Base-by-base conservation (phyloP, 176 grass and related monocot species). In the Hyparrhenia diplandra region DNA sequence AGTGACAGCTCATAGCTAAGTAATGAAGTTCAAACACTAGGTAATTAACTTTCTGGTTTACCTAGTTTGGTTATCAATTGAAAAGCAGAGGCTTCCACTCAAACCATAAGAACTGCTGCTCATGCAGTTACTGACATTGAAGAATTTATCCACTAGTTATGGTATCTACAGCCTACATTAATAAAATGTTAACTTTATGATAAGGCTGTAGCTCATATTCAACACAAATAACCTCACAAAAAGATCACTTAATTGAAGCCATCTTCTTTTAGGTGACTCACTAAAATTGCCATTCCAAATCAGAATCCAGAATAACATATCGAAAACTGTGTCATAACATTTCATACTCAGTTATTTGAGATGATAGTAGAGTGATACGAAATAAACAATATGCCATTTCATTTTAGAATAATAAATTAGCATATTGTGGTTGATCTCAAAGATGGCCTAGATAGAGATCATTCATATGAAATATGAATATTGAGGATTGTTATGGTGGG, bases 1-100 rank as follows among this genome's bases (percentile, higher is more conserved):
- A 65, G 45, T 35, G 57, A 43, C 5, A 81, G 13, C 21, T 45
- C 42, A 71, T 5, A 80, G 12, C 16, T 45, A 42, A 71, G 20
- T 14, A 55, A 80, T 52, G 24, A 14, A 80, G 25, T 63, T 84
- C 51, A 84, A 80, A 69, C 24, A 74, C 13, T 61, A 61, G 24
- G 28, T 47, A 6, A 2, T 57, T 79, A 64, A 55, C 3, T 54
- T 69, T 52, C 76, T 89, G 3, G 31, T 59, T 80, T 37, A 14
- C 30, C 13, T 8, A 46, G 39, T 39, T 64, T 74, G 18, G 67
- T 65, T 42, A 60, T 24, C n/a, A 84, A 40, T 62, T 32, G 6
- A 62, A 59, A 78, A 20, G 30, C 31, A 62, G 7, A 8, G 46
- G 29, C 16, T 84, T 88, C 39, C 18, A 75, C 32, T 39, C 5